These are phyloP conservation scores for Aureobasidium sp. DNA, from an alignment of 2,329 filamentous ascomycete species.

Conservation along the genomic window DNA sequence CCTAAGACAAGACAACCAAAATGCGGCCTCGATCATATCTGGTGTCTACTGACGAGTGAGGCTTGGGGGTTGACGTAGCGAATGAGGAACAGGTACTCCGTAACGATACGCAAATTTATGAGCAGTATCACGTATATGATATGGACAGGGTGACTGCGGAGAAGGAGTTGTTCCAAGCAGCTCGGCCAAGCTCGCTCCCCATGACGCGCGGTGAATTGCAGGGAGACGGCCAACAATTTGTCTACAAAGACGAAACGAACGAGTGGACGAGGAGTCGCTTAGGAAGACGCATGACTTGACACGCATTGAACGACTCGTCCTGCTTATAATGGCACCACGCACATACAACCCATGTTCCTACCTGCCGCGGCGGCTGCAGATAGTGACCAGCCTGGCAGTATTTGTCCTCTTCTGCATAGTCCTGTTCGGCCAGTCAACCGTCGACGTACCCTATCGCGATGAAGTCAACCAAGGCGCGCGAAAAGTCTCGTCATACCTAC, in stretches of 20 bases:
- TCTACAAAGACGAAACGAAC: neutral
- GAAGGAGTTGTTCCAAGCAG: neutral
- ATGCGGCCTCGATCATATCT: neutral
- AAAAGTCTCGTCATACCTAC: conserved; percentile 29
- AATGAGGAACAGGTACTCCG: neutral
- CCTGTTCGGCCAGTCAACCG: conserved; percentile 25
- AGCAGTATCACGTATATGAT: neutral
- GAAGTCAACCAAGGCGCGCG: conserved; percentile 31
- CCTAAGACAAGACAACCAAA: neutral
- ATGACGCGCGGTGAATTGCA: neutral
- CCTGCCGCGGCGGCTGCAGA: conserved; percentile 40
- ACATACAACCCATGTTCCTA: conserved; percentile 26
- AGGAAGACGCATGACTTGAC: conserved; percentile 6
- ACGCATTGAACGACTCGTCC: neutral
- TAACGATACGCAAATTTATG: neutral
- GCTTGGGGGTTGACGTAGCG: too few species aligned
- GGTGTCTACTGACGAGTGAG: too few species aligned
- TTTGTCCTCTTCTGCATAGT: conserved; percentile 31
- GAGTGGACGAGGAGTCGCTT: neutral
- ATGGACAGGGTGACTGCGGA: conserved; percentile 5
- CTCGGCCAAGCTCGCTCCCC: neutral
- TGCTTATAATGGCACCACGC: conserved; percentile 10
- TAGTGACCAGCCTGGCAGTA: conserved; percentile 31
- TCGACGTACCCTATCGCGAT: conserved; percentile 27
- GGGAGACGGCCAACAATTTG: neutral